phyloP scores from a whole-genome alignment of 2,329 filamentous ascomycete genomes.

The Emericellopsis atlantica region DNA sequence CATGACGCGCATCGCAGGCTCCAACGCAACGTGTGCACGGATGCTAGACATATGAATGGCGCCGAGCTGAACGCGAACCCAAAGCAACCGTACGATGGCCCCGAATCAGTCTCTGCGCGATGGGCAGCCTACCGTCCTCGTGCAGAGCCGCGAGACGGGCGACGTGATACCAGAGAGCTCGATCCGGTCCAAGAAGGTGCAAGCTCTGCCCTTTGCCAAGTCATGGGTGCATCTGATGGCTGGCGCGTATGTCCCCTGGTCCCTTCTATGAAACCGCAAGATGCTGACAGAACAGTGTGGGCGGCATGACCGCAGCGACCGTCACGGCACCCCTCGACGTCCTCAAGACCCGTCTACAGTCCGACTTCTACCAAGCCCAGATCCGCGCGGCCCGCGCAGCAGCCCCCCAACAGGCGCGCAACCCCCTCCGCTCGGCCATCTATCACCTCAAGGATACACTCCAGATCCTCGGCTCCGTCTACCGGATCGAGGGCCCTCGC shows the following conservation, averaged over 20 bases:
- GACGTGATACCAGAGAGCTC: slow-evolving; percentile 34
- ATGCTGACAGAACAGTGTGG: slow-evolving; percentile 40
- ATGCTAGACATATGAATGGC: neutral
- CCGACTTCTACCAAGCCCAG: slow-evolving; percentile 86
- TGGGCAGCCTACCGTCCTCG: slow-evolving; percentile 25
- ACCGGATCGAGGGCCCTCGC: slow-evolving; percentile 68
- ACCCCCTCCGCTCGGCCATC: slow-evolving; percentile 50
- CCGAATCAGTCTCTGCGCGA: slow-evolving; percentile 17
- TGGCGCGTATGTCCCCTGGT: slow-evolving; percentile 54
- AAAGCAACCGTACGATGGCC: slow-evolving; percentile 14
- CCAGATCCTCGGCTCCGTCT: slow-evolving; percentile 72
- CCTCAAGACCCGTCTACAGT: slow-evolving; percentile 84
- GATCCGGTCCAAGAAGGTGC: slow-evolving; percentile 13
- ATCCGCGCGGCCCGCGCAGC: slow-evolving; percentile 56
- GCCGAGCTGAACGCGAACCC: neutral
- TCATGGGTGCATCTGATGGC: slow-evolving; percentile 90
- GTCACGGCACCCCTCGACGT: slow-evolving; percentile 92
- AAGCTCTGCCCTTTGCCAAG: slow-evolving; percentile 46
- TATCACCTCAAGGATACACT: slow-evolving; percentile 78
- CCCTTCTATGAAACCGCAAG: neutral
- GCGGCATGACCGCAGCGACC: slow-evolving; percentile 84
- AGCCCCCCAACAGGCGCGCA: slow-evolving; percentile 39
- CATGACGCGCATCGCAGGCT: neutral
- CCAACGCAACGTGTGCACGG: neutral
- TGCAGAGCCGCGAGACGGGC: slow-evolving; percentile 51